phyloP scores from a whole-genome alignment of 441 rosid genomes.

The California macrophylla region DNA sequence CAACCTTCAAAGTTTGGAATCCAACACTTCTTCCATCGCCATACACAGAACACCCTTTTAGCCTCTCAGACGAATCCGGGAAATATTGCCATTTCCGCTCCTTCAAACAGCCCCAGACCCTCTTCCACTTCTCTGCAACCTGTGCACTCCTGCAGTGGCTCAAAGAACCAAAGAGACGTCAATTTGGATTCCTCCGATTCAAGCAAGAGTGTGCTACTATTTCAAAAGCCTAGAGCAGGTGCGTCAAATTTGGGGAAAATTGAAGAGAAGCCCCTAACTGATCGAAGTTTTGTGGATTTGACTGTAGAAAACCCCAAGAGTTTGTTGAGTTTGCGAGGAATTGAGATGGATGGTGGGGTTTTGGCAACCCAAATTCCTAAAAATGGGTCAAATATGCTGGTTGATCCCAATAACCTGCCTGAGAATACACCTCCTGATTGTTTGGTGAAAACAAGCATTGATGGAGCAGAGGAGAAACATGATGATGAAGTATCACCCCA shows the following conservation, averaged over 20 bases:
- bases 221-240: neutral
- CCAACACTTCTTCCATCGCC: constrained; percentile 85
- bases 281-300: neutral
- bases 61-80: constrained; percentile 14
- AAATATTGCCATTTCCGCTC: neutral
- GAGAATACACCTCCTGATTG: constrained; percentile 23
- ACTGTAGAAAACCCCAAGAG: neutral
- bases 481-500: constrained; percentile 43
- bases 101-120: neutral
- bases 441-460: constrained; percentile 16
- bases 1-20: constrained; percentile 66
- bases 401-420: neutral
- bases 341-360: neutral
- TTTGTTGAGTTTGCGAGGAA: neutral
- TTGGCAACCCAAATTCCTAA: neutral
- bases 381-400: neutral
- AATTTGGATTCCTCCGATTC: neutral
- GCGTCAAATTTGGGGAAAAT: neutral
- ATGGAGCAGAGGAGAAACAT: constrained; percentile 18
- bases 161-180: neutral
- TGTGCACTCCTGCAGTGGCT: neutral
- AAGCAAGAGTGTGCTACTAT: neutral
- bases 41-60: constrained; percentile 37
- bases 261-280: neutral
- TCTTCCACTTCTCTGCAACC: neutral